Conservation (phyloP, 352 stramenopile species). For the Phytophthora foliorum region DNA sequence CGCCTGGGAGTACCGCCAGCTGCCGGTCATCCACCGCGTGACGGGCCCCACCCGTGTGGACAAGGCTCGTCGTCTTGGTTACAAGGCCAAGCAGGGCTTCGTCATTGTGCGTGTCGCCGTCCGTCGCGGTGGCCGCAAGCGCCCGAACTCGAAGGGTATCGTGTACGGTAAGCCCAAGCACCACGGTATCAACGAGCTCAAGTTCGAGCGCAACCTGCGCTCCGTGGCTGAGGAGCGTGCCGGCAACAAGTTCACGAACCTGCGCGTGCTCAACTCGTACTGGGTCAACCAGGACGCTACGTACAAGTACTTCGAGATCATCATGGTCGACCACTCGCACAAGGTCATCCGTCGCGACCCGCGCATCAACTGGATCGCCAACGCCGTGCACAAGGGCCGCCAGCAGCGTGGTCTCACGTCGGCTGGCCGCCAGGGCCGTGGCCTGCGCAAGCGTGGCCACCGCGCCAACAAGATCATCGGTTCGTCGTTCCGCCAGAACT, state of each 20-base stretch:
- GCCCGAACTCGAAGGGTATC: constrained; percentile 99
- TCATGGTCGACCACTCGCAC: constrained; percentile 99
- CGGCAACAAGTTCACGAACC: constrained; percentile 97
- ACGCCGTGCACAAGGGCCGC: constrained; percentile 99
- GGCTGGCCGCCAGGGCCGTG: constrained; percentile 97
- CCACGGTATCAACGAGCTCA: constrained; percentile 99
- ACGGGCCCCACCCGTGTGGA: constrained; percentile 97
- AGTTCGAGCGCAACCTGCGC: constrained; percentile 98
- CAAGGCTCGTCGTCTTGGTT: constrained; percentile 99
- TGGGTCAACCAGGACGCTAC: constrained; percentile 99
- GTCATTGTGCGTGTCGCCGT: constrained; percentile 98
- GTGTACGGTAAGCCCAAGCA: constrained; percentile 99
- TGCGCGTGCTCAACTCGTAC: constrained; percentile 99
- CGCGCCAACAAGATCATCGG: constrained; percentile 99
- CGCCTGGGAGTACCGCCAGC: constrained; percentile 99
- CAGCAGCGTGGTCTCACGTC: constrained; percentile 99
- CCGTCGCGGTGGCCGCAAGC: constrained; percentile 98
- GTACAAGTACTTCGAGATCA: constrained; percentile 99
- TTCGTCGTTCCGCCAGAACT: constrained; percentile 97
- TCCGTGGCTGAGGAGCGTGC: constrained; percentile 99
- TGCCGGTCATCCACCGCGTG: constrained; percentile 96
- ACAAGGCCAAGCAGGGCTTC: constrained; percentile 99
- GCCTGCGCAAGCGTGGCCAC: constrained; percentile 98
- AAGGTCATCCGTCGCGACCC: constrained; percentile 98
- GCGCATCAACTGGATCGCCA: constrained; percentile 99